These are phyloP conservation scores for Camellia sinensis DNA, from an alignment of 148 eudicot species.

Conservation along the genomic window DNA sequence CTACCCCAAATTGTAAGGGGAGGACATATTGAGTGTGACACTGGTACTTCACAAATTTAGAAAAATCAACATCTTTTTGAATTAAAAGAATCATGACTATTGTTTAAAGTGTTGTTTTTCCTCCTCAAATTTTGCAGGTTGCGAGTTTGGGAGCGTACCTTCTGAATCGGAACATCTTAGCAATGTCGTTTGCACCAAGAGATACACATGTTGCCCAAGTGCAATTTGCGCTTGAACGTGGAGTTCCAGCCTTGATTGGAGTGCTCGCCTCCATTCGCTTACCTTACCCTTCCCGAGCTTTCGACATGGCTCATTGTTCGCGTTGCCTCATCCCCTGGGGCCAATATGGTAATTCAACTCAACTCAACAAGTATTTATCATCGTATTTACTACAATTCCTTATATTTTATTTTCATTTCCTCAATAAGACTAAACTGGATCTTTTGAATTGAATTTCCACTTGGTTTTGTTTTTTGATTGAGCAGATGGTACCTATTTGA, in stretches of 20 bases:
- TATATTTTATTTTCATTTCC: too few relatives aligned
- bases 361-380: not conserved
- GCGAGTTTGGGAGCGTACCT: slow-evolving; percentile 93
- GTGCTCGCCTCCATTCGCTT: slow-evolving; percentile 62
- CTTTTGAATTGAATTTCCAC: not conserved
- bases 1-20: too few relatives aligned
- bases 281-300: slow-evolving; percentile 86
- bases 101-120: not conserved
- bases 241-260: slow-evolving; percentile 84
- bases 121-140: slow-evolving; percentile 42
- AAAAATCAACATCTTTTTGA: too few relatives aligned
- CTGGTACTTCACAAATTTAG: too few relatives aligned
- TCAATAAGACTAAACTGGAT: too few relatives aligned
- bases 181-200: slow-evolving; percentile 92
- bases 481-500: slow-evolving; percentile 57
- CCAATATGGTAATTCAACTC: slow-evolving; percentile 44
- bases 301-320: slow-evolving; percentile 96
- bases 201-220: slow-evolving; percentile 92
- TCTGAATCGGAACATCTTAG: slow-evolving; percentile 54
- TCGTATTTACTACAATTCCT: not conserved
- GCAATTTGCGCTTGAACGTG: slow-evolving; percentile 88
- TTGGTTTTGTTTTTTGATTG: not conserved
- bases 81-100: too few relatives aligned
- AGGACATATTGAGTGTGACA: too few relatives aligned
- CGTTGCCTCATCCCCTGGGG: slow-evolving; percentile 96